These are phyloP conservation scores for Aspergillus sclerotioniger DNA, from an alignment of 495 filamentous ascomycete species.

Conservation along the genomic window DNA sequence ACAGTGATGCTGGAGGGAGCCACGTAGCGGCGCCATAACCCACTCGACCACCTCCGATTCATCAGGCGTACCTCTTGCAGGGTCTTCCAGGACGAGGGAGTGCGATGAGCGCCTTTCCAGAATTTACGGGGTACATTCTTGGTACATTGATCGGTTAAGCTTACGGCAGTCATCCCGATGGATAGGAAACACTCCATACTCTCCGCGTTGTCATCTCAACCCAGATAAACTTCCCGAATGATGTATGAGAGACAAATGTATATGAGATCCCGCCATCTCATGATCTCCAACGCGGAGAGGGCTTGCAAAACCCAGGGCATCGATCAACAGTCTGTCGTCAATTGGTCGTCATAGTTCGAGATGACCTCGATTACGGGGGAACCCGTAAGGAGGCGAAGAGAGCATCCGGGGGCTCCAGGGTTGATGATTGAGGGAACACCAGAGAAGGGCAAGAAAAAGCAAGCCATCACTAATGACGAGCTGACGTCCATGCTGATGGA, in stretches of 20 bases:
- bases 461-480: neutral
- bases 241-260: neutral
- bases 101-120: neutral
- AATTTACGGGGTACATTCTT: conserved; percentile 1
- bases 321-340: conserved; percentile 7
- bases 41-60: conserved; percentile 11
- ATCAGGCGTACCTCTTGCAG: conserved; percentile 21
- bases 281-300: conserved; percentile 8
- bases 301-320: neutral
- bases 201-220: neutral
- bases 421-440: neutral
- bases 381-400: conserved; percentile 5
- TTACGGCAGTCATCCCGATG: neutral
- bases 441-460: conserved; percentile 1
- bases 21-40: conserved; percentile 24
- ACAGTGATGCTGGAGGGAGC: conserved; percentile 19
- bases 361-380: conserved; percentile 4
- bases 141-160: neutral
- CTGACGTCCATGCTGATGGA: conserved; percentile 1
- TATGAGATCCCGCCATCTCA: conserved; percentile 4
- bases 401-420: neutral
- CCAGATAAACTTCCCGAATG: neutral
- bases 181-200: neutral
- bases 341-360: conserved; percentile 9
- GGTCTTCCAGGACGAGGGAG: conserved; percentile 15